Evolutionary conservation across 768 basidiomycete genomes (phyloP), one percentile per base, ranked within the genome.

Genomic region (Suillus occidentalis): DNA sequence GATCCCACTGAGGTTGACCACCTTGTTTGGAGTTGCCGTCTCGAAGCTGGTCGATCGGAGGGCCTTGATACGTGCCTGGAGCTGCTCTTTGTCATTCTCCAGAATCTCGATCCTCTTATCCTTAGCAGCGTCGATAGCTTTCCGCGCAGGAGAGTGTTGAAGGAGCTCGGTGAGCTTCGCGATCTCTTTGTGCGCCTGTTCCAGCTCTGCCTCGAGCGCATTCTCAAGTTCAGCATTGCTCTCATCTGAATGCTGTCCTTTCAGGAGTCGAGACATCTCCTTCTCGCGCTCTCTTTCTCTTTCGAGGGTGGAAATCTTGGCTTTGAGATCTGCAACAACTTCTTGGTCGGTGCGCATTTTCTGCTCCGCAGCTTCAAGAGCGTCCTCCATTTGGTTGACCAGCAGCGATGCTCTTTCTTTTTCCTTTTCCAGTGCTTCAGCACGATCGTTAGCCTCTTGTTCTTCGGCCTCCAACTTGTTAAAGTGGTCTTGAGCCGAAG

Each of bases 81-180:
- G 76, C 58, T 91, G 90, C 56, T 90, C 89, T 70, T 87, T 91
- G 73, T 92, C 89, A 66, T 83, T 83, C 77, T 94, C 89, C 62
- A 97, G 79, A 67, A 87, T 81, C 70, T 90, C 88, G 53, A 95
- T 88, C 73, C 86, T 88, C 36, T 85, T 78, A 53, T 95, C 91
- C 69, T 89, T 90, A 20, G 89, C 90, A 66, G 85, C 86, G 28
- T 91, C 89, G 63, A 95, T 85, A 0, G 93, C 91, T 70, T 89
- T 89, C 14, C 88, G 84, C 62, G 87, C 88, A 18, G 90, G 91
- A 22, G 89, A 92, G 67, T 91, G 89, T 37, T 82, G 83, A 52
- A 94, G 79, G 39, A 90, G 71, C 0, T 85, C 82, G n/a, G 83
- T 84, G 50, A 95, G 78, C 45, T 85, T 83, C 0, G 88, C 89